Base-by-base conservation (phyloP, 2,329 filamentous ascomycete genomes). In the Stachybotrys elegans region DNA sequence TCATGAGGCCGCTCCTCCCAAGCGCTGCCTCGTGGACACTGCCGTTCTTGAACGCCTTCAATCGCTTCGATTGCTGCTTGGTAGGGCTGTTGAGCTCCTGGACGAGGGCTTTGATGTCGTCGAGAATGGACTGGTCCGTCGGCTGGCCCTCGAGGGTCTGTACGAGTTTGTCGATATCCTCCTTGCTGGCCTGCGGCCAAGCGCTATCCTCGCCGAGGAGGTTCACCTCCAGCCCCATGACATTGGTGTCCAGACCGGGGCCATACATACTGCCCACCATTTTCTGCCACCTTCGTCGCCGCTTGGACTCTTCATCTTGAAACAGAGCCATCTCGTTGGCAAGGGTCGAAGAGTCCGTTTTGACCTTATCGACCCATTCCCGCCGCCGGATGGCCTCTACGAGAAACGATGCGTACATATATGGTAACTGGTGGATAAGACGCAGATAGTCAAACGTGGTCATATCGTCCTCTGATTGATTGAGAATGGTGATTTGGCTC, bases 21-120 rank as follows among this genome's bases (percentile, higher is more conserved):
- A 96, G 77, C 3, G 81, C 81, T n/a, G 85, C 84, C 60, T 97
- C 93, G 56, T 96, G 90, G 29, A 97, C 79, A 59, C 93, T 97
- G 14, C 93, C 93, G 59, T 94, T 93, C 61, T 96, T 96, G 72
- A 98, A 97, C 5, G 89, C 90, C 62, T 92, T 95, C 6, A 93
- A 80, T 45, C 89, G 81, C 63, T 89, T 91, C 48, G 84, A 80
- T 59, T 95, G 91, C 61, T 93, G 88, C 55, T 86, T 89, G 1
- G 88, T 93, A 3, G 92, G 90, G 44, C 78, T 81, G 59, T 84
- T 84, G 13, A 97, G 73, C 43, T 95, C 90, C 48, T 83, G 82
- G 47, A 94, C 77, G 16, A 90, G 78, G 57, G 89, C 87, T 4
- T 75, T 71, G 25, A 97, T 74, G 42, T 95, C 88, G 11, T 83